Evolutionary conservation across 441 rosid genomes (phyloP), one percentile per base, ranked within the genome.

Genomic region (Euphorbia schlechtendalii): DNA sequence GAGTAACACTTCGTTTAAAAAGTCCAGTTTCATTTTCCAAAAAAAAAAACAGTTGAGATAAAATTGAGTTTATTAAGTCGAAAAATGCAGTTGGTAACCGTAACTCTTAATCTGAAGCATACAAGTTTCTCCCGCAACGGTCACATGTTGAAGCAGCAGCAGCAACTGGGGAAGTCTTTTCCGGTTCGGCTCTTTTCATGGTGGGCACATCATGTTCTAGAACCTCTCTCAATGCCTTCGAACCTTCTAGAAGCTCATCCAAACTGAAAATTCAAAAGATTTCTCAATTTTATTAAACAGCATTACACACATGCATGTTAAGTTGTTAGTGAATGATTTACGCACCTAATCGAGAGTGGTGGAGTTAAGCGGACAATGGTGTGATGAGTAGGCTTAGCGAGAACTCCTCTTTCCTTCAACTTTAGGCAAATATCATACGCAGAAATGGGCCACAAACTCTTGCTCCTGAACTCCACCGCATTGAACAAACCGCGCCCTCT

Each of bases 321-420:
- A n/a, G n/a, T n/a, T n/a, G n/a, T n/a, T n/a, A n/a, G n/a, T n/a
- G n/a, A n/a, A n/a, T n/a, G n/a, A n/a, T n/a, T n/a, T n/a, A n/a
- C 30, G 71, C 78, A 90, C 99, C 97, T 93, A 53, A 93, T 83
- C 68, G 86, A 78, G 61, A 93, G 95, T 24, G 97, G 97, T 61
- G 99, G 97, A 65, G 97, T 90, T 76, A 93, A 79, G 69, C 97
- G 86, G 62, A 93, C 96, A 66, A 93, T 87, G 13, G 93, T 82
- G 52, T 84, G 77, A 70, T 93, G 97, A 0, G 97, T 90, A 5
- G 99, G 96, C 80, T 90, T 93, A 56, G 97, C 96, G 24, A 93
- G 96, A 52, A 93, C 73, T 73, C 99, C 96, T 72, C 95, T 84
- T 53, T 81, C 97, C 82, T 88, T 93, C 87, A 93, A 75, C 83